Evolutionary conservation across 495 filamentous ascomycete species (phyloP), one percentile per base, ranked within the genome.

Genomic region (Cercophora samala): DNA sequence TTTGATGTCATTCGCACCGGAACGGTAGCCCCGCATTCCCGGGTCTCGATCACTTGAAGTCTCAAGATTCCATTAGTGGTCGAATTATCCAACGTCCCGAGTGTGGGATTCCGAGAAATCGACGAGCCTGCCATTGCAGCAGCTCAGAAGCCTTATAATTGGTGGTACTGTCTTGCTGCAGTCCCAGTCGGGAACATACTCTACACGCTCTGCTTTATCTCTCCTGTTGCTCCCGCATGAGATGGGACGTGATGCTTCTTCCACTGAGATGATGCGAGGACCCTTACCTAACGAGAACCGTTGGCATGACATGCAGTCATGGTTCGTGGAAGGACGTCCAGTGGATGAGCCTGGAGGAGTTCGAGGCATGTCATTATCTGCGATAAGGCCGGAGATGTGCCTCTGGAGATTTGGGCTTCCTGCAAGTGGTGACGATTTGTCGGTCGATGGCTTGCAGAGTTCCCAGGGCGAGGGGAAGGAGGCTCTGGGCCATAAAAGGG

Each of bases 311-410:
- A 56, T 56, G 53, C 53, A 56, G 53, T 18, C 4, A 13, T 46
- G 37, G 37, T 46, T 46, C 37, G 13, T 46, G 37, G 37, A 46
- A 13, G 37, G 37, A 17, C 37, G 37, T 46, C 37, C 37, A 46
- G 54, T 56, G 19, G n/a, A 56, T 56, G 15, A 13, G 54, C 3
- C 13, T 56, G 5, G 54, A 18, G 54, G 22, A 56, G 54, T 46
- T 46, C 13, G 37, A 46, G 37, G 15, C 9, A 17, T 29, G 26
- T 29, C 26, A 29, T 29, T 46, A 46, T 11, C 9, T 46, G 15
- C 11, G 29, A 62, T 37, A 46, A 62, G 60, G 17, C 60, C 60
- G 29, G 60, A 46, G 60, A 62, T 19, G 25, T 62, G 15, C 21
- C 21, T 62, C 60, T 46, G 2, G 24, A 6, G 17, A 11, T n/a